Conservation (phyloP, 306 rosid genomes). For the Carpinus viminea region DNA sequence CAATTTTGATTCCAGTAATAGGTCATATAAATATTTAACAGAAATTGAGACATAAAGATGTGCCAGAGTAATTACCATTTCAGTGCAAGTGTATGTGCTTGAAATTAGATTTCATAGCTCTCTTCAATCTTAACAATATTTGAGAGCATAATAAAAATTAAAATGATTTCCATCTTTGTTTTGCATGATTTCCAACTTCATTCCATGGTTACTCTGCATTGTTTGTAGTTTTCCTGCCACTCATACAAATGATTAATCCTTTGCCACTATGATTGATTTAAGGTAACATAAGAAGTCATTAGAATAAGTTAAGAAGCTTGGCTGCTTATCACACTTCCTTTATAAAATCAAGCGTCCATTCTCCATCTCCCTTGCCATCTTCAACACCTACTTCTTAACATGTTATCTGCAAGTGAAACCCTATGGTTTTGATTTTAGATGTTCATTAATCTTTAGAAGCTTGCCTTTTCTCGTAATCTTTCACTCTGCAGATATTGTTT, state of each 20-base stretch:
- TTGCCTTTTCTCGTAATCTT: background rate
- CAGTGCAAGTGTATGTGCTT: background rate
- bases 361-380: background rate
- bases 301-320: background rate
- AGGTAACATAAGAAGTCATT: background rate
- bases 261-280: background rate
- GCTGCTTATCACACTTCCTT: background rate
- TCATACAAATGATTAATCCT: background rate
- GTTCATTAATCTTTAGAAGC: background rate
- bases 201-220: background rate
- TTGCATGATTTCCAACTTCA: background rate
- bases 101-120: background rate
- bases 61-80: background rate
- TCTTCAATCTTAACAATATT: background rate
- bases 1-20: background rate
- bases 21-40: background rate
- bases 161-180: background rate
- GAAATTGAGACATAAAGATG: background rate
- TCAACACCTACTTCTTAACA: background rate
- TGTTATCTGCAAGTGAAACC: background rate
- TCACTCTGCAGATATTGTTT: too few species aligned
- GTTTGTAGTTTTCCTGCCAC: background rate
- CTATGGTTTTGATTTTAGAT: background rate
- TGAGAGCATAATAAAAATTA: background rate
- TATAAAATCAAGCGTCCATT: background rate